phyloP scores from a whole-genome alignment of 2,329 filamentous ascomycete genomes.

The Monosporascus sp. region DNA sequence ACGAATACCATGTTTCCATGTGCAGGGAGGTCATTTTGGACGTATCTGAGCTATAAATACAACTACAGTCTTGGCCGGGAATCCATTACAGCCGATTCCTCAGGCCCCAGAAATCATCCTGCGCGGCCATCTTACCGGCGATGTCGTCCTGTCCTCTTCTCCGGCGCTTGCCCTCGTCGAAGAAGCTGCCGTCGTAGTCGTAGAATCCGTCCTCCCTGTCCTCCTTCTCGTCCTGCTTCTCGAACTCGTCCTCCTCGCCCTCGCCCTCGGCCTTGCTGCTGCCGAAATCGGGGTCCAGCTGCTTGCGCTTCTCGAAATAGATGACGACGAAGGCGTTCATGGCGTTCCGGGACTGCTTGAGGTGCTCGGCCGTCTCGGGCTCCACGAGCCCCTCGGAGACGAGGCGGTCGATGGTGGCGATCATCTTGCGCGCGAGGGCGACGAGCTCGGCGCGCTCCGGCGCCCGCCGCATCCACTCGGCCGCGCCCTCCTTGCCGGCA shows the following conservation, averaged over 20 bases:
- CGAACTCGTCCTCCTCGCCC: constrained; percentile 1
- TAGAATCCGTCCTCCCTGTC: background rate
- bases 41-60: too few relatives aligned
- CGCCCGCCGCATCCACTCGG: background rate
- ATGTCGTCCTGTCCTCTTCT: background rate
- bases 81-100: too few relatives aligned
- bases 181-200: background rate
- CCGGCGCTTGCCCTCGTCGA: background rate
- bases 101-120: too few relatives aligned
- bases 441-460: constrained; percentile 12
- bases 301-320: constrained; percentile 16
- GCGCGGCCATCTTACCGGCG: too few relatives aligned
- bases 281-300: constrained; percentile 9
- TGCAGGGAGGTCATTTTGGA: too few relatives aligned
- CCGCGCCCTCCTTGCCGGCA: background rate
- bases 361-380: constrained; percentile 3
- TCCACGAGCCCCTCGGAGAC: constrained; percentile 10
- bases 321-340: constrained; percentile 18
- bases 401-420: constrained; percentile 21
- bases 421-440: constrained; percentile 24
- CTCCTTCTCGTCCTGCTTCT: constrained; percentile 2
- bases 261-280: background rate
- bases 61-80: too few relatives aligned
- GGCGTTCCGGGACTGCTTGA: constrained; percentile 14
- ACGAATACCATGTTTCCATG: too few relatives aligned